Conservation (phyloP, 2,329 filamentous ascomycete species). For the Pseudocercospora macadamiae region DNA sequence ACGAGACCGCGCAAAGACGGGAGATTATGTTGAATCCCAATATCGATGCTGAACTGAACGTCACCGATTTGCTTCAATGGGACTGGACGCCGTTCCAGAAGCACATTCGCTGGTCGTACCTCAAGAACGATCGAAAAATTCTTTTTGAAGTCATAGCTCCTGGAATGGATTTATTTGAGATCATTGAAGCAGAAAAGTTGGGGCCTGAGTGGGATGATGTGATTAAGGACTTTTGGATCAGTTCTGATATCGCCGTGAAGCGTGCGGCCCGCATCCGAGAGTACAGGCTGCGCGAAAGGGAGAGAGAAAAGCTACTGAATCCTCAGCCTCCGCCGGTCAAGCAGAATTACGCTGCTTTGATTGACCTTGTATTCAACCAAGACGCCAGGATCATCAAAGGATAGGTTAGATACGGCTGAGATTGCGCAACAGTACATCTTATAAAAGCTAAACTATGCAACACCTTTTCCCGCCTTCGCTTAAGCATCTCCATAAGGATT, state of each 20-base stretch:
- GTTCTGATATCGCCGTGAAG: not conserved
- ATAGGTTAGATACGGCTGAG: not conserved
- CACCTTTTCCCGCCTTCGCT: not conserved
- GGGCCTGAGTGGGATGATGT: not conserved
- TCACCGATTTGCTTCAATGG: not conserved
- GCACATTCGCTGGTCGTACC: not conserved
- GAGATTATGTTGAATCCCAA: not conserved
- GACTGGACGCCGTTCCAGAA: slow-evolving; percentile 4
- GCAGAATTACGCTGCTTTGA: not conserved
- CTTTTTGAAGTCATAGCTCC: not conserved
- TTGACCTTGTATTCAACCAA: too few relatives aligned
- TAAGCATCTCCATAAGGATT: slow-evolving; percentile 15
- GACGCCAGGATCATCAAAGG: not conserved
- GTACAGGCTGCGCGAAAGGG: not conserved
- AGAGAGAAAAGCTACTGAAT: not conserved
- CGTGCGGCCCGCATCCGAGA: not conserved
- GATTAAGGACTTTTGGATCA: not conserved
- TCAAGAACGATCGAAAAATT: not conserved
- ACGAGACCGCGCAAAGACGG: not conserved
- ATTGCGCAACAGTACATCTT: not conserved
- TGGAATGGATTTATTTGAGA: not conserved
- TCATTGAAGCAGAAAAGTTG: not conserved
- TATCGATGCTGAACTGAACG: not conserved
- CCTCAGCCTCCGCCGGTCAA: not conserved
- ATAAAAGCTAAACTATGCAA: not conserved